Conservation (phyloP, 1,139 yeast genomes). For the Hyphopichia burtonii region DNA sequence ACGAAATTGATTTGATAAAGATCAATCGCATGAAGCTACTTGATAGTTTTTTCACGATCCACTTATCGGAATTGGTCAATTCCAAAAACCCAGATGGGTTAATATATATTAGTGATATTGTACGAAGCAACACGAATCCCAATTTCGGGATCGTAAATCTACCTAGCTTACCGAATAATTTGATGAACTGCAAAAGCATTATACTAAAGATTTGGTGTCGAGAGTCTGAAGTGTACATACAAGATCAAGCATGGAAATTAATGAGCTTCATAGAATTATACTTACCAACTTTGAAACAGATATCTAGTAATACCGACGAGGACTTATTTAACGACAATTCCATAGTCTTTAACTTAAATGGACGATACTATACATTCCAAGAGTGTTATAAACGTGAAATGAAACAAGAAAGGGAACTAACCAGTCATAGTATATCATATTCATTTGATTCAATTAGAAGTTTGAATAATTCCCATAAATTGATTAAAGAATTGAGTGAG, state of each 20-base stretch:
- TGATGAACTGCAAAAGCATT: conserved; percentile 10
- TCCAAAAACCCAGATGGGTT: conserved; percentile 7
- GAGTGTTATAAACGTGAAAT: conserved; percentile 8
- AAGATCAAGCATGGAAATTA: conserved; percentile 19
- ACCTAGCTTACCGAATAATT: conserved; percentile 17
- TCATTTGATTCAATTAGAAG: conserved; percentile 37
- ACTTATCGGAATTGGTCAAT: not conserved
- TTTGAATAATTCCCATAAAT: conserved; percentile 26
- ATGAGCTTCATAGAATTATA: conserved; percentile 6
- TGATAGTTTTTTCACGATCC: conserved; percentile 22
- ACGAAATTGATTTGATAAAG: conserved; percentile 10
- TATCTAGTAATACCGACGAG: conserved; percentile 7
- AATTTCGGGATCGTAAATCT: conserved; percentile 27
- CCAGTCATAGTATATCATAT: conserved; percentile 19
- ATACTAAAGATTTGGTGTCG: conserved; percentile 26
- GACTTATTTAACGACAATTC: conserved; percentile 24
- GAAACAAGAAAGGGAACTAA: not conserved
- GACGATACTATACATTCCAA: conserved; percentile 20
- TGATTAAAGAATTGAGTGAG: conserved; percentile 29
- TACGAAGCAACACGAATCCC: conserved; percentile 24
- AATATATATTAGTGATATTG: conserved; percentile 39
- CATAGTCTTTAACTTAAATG: conserved; percentile 23
- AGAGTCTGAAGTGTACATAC: conserved; percentile 3
- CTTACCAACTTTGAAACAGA: conserved; percentile 10
- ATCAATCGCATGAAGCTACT: conserved; percentile 15